Conservation (phyloP, 208 protist genomes). For the Vickermania spadyakhi region DNA sequence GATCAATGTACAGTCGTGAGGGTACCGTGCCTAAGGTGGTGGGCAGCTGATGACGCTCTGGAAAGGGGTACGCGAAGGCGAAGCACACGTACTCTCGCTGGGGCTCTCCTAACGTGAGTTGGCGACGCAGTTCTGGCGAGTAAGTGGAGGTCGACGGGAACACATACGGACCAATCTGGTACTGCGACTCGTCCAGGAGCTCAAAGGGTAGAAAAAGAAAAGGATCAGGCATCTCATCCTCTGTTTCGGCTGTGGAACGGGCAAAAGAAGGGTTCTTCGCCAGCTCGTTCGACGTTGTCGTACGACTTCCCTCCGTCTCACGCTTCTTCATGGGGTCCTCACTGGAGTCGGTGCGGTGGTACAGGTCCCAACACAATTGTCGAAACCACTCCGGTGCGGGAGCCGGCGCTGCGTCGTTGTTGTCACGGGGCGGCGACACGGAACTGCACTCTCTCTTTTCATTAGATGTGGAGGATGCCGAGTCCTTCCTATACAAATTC, state of each 20-base stretch:
- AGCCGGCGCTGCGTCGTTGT: slow-evolving; percentile 8
- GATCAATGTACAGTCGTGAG: slow-evolving; percentile 63
- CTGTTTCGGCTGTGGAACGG: background rate
- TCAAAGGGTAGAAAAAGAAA: slow-evolving; percentile 79
- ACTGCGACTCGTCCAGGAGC: slow-evolving; percentile 56
- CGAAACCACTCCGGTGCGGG: slow-evolving; percentile 68
- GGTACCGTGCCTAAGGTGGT: slow-evolving; percentile 80
- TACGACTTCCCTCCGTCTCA: slow-evolving; percentile 8
- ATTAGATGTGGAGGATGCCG: no score
- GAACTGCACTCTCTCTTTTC: slow-evolving; percentile 5
- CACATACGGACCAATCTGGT: slow-evolving; percentile 49
- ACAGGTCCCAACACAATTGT: slow-evolving; percentile 72
- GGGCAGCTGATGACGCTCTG: slow-evolving; percentile 70
- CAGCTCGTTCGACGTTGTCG: background rate
- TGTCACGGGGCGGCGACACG: slow-evolving; percentile 42
- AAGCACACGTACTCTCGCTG: slow-evolving; percentile 87
- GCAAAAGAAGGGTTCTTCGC: background rate
- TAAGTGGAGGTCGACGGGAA: slow-evolving; percentile 63
- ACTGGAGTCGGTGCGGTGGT: slow-evolving; percentile 45
- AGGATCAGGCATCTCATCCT: slow-evolving; percentile 20
- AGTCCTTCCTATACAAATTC: no score
- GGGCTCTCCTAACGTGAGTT: slow-evolving; percentile 56
- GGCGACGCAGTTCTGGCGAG: slow-evolving; percentile 34
- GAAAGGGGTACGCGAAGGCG: slow-evolving; percentile 81
- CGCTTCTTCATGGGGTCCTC: slow-evolving; percentile 19